Conservation (phyloP, 2,329 filamentous ascomycete genomes). For the Clarireedia sp. region DNA sequence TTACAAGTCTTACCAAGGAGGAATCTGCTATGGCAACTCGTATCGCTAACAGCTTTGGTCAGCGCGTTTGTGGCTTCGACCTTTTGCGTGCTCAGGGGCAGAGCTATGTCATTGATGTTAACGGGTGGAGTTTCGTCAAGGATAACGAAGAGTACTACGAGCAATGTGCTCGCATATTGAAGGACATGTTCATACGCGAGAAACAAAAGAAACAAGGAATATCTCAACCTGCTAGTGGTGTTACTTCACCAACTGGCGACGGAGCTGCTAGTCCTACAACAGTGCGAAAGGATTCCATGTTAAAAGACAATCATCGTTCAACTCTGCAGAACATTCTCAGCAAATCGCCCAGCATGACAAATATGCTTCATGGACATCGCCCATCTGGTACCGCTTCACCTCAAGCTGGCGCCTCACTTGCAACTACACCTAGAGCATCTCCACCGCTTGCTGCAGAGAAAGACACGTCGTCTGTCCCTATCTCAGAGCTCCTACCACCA, state of each 20-base stretch:
- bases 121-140: slow-evolving; percentile 99
- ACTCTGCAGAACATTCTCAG: slow-evolving; percentile 48
- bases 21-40: slow-evolving; percentile 82
- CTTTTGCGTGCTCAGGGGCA: slow-evolving; percentile 78
- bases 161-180: slow-evolving; percentile 76
- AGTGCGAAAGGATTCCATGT: slow-evolving; percentile 17
- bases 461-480: slow-evolving; percentile 20
- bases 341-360: slow-evolving; percentile 57
- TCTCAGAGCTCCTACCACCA: slow-evolving; percentile 23
- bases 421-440: slow-evolving; percentile 23
- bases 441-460: slow-evolving; percentile 21
- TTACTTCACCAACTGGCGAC: slow-evolving; percentile 15
- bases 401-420: slow-evolving; percentile 29
- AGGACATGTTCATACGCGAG: slow-evolving; percentile 80
- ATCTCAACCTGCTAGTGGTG: slow-evolving; percentile 30
- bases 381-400: slow-evolving; percentile 37
- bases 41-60: slow-evolving; percentile 86
- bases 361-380: slow-evolving; percentile 38
- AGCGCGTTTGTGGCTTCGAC: slow-evolving; percentile 93
- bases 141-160: slow-evolving; percentile 99
- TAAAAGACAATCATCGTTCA: slow-evolving; percentile 39
- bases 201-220: slow-evolving; percentile 47
- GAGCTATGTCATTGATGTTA: slow-evolving; percentile 97
- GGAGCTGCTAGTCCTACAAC: slow-evolving; percentile 11
- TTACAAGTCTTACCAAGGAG: slow-evolving; percentile 72